Percentiles rank a stretch among this genome's conserved stretches.
phyloP scores from a whole-genome alignment of 805 yeast species.

The Hagleromyces aurorensis region DNA sequence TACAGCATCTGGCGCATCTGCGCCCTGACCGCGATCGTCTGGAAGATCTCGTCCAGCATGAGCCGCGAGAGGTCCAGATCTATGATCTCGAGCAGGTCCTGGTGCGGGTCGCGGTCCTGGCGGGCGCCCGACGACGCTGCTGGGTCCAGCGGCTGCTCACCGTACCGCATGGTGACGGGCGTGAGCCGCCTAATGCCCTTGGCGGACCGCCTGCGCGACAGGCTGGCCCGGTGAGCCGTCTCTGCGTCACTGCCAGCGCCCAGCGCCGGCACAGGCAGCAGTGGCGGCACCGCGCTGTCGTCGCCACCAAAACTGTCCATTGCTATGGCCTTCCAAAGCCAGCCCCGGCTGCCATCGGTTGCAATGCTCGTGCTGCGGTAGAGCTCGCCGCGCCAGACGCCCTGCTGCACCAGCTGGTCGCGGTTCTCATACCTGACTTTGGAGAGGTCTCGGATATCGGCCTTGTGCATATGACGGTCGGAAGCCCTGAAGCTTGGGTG shows the following conservation, averaged over 20 bases:
- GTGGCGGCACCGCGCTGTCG: constrained; percentile 1
- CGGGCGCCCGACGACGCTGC: constrained; percentile 1
- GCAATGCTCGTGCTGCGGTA: constrained; percentile 11
- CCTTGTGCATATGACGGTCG: too few species aligned
- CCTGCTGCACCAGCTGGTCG: constrained; percentile 22
- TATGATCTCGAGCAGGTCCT: constrained; percentile 20
- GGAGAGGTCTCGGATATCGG: too few species aligned
- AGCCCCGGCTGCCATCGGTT: constrained; percentile 19
- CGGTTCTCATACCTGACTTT: constrained; percentile 20
- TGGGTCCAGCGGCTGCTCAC: constrained; percentile 6
- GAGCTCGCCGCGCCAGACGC: constrained; percentile 27
- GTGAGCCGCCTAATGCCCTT: constrained; percentile 22
- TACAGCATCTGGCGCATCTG: constrained; percentile 23
- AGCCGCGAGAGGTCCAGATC: constrained; percentile 26
- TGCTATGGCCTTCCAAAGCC: constrained; percentile 28
- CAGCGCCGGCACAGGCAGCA: constrained; percentile 14
- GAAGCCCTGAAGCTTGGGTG: too few species aligned
- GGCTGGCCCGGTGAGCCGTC: constrained; percentile 1
- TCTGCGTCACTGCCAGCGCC: constrained; percentile 9
- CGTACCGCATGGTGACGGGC: constrained; percentile 9
- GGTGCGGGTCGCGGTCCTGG: constrained; percentile 2
- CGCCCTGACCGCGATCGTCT: constrained; percentile 12
- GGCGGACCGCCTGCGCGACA: constrained; percentile 1
- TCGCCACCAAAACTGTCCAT: constrained; percentile 13
- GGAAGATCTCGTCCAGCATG: constrained; percentile 20